Evolutionary conservation across 345 rosid genomes (phyloP).

Genomic region (Brassica cretica): DNA sequence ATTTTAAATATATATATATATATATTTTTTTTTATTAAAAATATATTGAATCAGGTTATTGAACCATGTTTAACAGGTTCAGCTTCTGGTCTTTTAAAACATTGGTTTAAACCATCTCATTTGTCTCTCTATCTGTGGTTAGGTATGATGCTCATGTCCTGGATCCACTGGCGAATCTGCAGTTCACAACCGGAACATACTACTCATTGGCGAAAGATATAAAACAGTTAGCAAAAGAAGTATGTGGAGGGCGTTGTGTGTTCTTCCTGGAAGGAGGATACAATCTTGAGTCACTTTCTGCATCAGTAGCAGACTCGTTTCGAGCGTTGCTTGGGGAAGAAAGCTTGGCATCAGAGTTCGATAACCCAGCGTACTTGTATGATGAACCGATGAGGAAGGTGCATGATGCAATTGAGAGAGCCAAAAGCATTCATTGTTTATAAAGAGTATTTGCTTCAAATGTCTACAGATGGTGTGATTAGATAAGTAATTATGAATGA

Average conservation of each 20-base stretch:
- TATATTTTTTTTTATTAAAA: too few relatives aligned
- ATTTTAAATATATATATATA: too few relatives aligned
- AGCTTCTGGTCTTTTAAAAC: too few relatives aligned
- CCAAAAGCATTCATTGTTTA: slow-evolving; percentile 71
- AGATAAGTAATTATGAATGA: neutral
- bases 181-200: slow-evolving; percentile 83
- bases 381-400: slow-evolving; percentile 80
- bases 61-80: too few relatives aligned
- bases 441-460: slow-evolving; percentile 23
- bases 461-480: neutral
- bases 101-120: too few relatives aligned
- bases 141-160: slow-evolving; percentile 90
- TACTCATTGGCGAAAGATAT: slow-evolving; percentile 71
- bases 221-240: slow-evolving; percentile 75
- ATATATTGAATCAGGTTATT: too few relatives aligned
- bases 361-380: slow-evolving; percentile 73
- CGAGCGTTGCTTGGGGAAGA: slow-evolving; percentile 80
- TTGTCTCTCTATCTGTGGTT: slow-evolving; percentile 6
- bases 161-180: slow-evolving; percentile 85
- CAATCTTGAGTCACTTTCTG: slow-evolving; percentile 82
- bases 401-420: slow-evolving; percentile 66
- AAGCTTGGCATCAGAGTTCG: slow-evolving; percentile 75
- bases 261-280: slow-evolving; percentile 96
- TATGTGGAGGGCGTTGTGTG: slow-evolving; percentile 83
- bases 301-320: slow-evolving; percentile 83